Base-by-base conservation (phyloP, 768 basidiomycete species). In the Rhodotorula toruloides region DNA sequence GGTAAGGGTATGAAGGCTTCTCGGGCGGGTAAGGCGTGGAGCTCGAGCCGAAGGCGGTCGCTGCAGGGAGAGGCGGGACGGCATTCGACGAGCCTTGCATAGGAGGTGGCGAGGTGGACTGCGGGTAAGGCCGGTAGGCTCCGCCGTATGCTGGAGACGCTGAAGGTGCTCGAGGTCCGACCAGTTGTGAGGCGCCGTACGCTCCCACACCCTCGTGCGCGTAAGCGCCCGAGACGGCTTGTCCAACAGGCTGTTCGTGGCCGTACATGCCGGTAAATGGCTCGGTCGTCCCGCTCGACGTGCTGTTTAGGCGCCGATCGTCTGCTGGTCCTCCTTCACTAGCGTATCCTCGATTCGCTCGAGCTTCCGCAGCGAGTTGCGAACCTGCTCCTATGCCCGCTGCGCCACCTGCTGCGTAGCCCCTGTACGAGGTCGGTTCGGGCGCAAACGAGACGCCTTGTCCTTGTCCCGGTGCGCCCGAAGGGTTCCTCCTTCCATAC, bases 401-500 rank as follows among this genome's bases (percentile, higher is more conserved):
- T 22, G 7, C 40, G 8, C 8, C 50, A 39, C 40, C 57, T 13
- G 37, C 52, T 21, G 37, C 52, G 2, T n/a, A 42, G 27, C 53
- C 54, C 3, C 34, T 58, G 12, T 46, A 29, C 3, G 64, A n/a
- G 36, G 36, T 29, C 7, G 58, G 34, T 3, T 61, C 48, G 52
- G 54, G 43, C 43, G 44, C 10, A 29, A 61, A 19, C 16, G 65
- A 56, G 48, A 66, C 54, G 31, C 53, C 34, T 39, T 48, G 8
- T 36, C 53, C 34, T 39, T 48, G 8, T 36, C 64, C 64, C 1
- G 57, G 57, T 25, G 54, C 42, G 22, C n/a, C 29, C 10, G n/a
- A n/a, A n/a, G 65, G 37, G 58, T 63, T 55, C 27, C 68, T 44
- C 17, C 63, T 34, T 0, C 68, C 68, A 31, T 70, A 70, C 2